phyloP scores from a whole-genome alignment of 2,329 filamentous ascomycete species.

The Colletotrichum sp. region DNA sequence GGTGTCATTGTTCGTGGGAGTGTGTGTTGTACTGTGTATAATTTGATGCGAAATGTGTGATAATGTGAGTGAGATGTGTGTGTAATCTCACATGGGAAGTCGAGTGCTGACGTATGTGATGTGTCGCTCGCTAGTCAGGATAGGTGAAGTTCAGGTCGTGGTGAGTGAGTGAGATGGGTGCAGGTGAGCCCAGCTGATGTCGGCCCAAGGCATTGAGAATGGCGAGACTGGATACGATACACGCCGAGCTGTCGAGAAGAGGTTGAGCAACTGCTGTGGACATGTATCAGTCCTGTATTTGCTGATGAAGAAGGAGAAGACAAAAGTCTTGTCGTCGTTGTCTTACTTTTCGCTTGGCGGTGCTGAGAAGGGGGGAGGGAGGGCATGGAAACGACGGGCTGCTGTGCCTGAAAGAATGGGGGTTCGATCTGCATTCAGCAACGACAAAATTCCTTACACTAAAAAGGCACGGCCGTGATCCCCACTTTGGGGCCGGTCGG shows the following conservation, averaged over 20 bases:
- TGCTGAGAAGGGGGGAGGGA: neutral
- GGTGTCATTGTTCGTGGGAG: conserved; percentile 3
- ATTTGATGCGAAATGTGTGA: neutral
- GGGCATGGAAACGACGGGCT: neutral
- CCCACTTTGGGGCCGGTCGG: neutral
- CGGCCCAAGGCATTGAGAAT: neutral
- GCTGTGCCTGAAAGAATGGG: neutral
- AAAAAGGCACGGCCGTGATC: neutral
- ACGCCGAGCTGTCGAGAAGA: too few species aligned
- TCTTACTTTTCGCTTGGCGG: neutral
- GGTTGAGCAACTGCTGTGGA: neutral
- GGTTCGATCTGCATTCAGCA: neutral
- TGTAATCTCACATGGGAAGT: neutral
- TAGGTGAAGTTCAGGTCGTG: neutral
- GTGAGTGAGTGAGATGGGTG: neutral
- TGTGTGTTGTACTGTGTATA: neutral
- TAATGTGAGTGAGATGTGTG: neutral
- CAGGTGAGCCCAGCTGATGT: neutral
- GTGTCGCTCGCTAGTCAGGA: conserved; percentile 2
- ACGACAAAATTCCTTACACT: neutral
- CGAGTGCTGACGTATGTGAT: conserved; percentile 2
- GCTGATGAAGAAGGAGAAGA: neutral
- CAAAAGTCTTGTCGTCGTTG: neutral
- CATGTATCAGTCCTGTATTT: neutral
- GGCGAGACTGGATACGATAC: neutral